Evolutionary conservation across 768 basidiomycete genomes (phyloP).

Genomic region (Hericium alpestre): DNA sequence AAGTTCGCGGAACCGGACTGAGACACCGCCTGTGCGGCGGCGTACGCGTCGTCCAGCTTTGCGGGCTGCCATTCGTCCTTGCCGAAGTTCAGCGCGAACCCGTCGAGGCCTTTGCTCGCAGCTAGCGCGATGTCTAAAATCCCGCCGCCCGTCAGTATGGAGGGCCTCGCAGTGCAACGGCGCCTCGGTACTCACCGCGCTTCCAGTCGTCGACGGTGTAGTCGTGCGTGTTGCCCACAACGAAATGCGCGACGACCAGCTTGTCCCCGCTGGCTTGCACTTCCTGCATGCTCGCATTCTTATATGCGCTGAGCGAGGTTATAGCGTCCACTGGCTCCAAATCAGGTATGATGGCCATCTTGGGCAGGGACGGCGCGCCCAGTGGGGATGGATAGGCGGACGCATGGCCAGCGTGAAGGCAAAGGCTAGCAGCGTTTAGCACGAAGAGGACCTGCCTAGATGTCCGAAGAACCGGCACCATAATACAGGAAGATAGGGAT

Average conservation of each 20-base stretch:
- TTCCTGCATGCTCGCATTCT: not conserved
- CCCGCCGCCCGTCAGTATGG: not conserved
- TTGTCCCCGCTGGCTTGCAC: constrained; percentile 6
- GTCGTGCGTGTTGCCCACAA: constrained; percentile 56
- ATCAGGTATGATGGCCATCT: too few species aligned
- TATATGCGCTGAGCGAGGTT: too few species aligned
- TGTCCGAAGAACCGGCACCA: too few species aligned
- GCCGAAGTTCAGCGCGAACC: constrained; percentile 65
- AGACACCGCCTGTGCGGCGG: constrained; percentile 15
- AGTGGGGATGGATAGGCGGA: too few species aligned
- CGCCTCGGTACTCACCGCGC: constrained; percentile 16
- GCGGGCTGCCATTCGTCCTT: constrained; percentile 50
- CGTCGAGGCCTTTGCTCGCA: constrained; percentile 49
- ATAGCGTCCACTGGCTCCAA: too few species aligned
- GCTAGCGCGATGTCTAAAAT: constrained; percentile 22
- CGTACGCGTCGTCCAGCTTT: constrained; percentile 55
- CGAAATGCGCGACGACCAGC: constrained; percentile 20
- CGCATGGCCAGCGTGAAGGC: too few species aligned
- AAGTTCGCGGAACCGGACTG: constrained; percentile 24
- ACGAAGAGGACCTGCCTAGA: too few species aligned
- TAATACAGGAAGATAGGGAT: too few species aligned
- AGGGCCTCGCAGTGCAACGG: not conserved
- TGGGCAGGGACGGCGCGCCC: too few species aligned
- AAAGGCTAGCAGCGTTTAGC: too few species aligned
- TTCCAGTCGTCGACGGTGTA: constrained; percentile 36